phyloP scores from a whole-genome alignment of 2,329 filamentous ascomycete genomes.

The Ophiostoma ips region DNA sequence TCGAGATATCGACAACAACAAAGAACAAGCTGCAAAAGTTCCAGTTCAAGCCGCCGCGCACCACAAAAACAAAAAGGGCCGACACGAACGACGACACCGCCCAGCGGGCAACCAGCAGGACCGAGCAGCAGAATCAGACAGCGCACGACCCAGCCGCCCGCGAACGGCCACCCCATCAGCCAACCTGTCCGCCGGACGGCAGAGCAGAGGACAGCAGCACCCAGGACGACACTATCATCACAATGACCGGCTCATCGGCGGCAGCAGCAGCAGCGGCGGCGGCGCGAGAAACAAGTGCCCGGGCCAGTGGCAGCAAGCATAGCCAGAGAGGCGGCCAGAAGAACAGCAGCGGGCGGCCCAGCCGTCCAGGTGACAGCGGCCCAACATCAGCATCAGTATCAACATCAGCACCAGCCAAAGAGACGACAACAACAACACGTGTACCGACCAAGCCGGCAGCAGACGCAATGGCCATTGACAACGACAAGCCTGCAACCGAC shows the following conservation, averaged over 20 bases:
- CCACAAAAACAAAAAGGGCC: background rate
- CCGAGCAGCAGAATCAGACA: background rate
- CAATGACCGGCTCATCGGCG: background rate
- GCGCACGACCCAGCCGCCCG: background rate
- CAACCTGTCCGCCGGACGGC: background rate
- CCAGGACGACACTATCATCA: background rate
- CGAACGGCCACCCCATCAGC: background rate
- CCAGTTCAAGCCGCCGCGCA: constrained; percentile 33
- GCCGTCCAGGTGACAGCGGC: too few species aligned
- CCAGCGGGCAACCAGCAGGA: background rate
- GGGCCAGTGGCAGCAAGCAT: background rate
- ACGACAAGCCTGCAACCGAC: background rate
- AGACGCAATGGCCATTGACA: background rate
- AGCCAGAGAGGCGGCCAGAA: too few species aligned
- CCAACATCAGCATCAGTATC: background rate
- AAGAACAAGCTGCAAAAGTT: constrained; percentile 46
- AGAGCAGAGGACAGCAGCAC: background rate
- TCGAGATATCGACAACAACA: constrained; percentile 41
- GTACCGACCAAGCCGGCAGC: constrained; percentile 8
- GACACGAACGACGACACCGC: background rate
- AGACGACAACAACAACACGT: constrained; percentile 3
- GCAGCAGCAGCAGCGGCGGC: too few species aligned
- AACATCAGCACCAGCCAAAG: background rate
- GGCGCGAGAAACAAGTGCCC: too few species aligned
- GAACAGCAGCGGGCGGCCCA: too few species aligned